Evolutionary conservation across 306 rosid species (phyloP), one percentile per base, ranked within the genome.

Genomic region (Medicago lupulina): DNA sequence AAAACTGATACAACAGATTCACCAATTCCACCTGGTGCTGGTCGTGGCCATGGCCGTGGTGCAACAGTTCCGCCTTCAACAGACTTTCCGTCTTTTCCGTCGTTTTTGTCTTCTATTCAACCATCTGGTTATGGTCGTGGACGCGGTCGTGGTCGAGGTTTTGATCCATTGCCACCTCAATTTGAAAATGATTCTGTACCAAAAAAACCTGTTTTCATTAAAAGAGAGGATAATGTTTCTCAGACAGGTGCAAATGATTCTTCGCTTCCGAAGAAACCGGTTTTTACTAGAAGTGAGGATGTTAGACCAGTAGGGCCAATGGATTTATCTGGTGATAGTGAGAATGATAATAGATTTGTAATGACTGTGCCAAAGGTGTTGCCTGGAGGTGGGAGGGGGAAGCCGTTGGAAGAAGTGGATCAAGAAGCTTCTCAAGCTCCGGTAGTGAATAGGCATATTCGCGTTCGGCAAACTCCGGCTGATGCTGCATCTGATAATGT

Each of bases 41-140:
- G 89, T 19, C 86, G 66, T n/a, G 97, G 96, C 39, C 96, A 87
- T 77, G 96, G 94, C 31, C 92, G 88, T 36, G 94, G 98, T 38
- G 86, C 69, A 50, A 84, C 91, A 31, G 54, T 65, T 31, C 63
- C 84, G 66, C 80, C 89, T 31, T 73, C 86, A 6, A 10, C 80
- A 8, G 83, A 83, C 7, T 83, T 67, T 50, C 86, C 97, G 55
- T 58, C 89, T 5, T 81, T 91, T 76, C 76, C 91, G 36, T 72
- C 90, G 55, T 78, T 88, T 77, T n/a, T 79, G 60, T 67, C 93
- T 51, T 66, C 93, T 19, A 61, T 80, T 76, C 83, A 75, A 21
- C 85, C 81, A 43, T 46, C 78, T 6, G 12, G 87, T 4, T 65
- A 79, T 23, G 92, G 92, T 67, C 93, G 38, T 34, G 38, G 38